These are phyloP conservation scores for Psilocybe cubensis DNA, from an alignment of 768 basidiomycete species.

Conservation along the genomic window DNA sequence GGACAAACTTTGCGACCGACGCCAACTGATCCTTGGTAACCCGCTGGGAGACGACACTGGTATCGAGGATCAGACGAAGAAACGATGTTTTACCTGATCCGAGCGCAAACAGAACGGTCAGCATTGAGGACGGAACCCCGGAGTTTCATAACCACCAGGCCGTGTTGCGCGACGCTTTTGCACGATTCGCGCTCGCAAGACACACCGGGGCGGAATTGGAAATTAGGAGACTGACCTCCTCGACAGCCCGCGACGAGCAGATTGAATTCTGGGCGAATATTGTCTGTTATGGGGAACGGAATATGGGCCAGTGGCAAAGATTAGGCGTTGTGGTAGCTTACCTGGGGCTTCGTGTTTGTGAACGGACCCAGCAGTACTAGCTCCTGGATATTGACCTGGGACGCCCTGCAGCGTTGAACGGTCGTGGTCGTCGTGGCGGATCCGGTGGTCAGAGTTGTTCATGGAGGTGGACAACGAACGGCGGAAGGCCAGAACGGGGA, in stretches of 20 bases:
- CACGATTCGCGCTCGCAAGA: neutral
- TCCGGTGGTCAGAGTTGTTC: slow-evolving; percentile 59
- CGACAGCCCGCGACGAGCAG: slow-evolving; percentile 83
- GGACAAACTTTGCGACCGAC: slow-evolving; percentile 82
- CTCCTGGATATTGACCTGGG: slow-evolving; percentile 21
- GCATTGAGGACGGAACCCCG: slow-evolving; percentile 13
- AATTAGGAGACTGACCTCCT: slow-evolving; percentile 51
- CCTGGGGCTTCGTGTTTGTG: slow-evolving; percentile 39
- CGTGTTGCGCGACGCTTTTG: neutral
- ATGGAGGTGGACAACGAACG: slow-evolving; percentile 50
- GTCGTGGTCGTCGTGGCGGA: slow-evolving; percentile 47
- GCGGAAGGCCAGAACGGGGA: slow-evolving; percentile 47
- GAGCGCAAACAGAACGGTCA: slow-evolving; percentile 26
- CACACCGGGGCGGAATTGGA: slow-evolving; percentile 12
- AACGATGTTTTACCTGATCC: slow-evolving; percentile 83
- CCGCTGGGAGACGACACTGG: slow-evolving; percentile 64
- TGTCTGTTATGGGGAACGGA: slow-evolving; percentile 32
- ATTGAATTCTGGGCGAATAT: slow-evolving; percentile 50
- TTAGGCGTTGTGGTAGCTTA: slow-evolving; percentile 26
- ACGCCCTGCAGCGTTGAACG: slow-evolving; percentile 24
- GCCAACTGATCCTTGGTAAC: slow-evolving; percentile 77
- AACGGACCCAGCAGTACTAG: slow-evolving; percentile 14
- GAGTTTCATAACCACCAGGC: neutral
- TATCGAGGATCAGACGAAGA: slow-evolving; percentile 84
- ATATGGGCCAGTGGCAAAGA: slow-evolving; percentile 8